phyloP scores from a whole-genome alignment of 1,284 basidiomycete genomes.

The Xanthoconium separans region DNA sequence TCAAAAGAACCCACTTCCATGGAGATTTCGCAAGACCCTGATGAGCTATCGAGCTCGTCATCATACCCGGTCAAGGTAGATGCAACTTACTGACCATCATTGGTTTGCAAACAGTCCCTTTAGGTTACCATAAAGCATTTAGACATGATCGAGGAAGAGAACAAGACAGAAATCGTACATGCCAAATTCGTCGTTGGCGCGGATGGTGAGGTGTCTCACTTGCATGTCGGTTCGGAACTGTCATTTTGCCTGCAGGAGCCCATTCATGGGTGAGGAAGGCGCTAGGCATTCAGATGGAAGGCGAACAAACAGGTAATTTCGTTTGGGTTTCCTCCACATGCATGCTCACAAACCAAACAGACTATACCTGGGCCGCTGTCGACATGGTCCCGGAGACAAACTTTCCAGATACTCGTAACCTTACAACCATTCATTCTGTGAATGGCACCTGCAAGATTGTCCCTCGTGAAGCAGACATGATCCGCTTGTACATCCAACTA shows the following conservation, averaged over 20 bases:
- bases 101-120: neutral
- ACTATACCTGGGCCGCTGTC: conserved; percentile 79
- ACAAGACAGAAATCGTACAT: conserved; percentile 15
- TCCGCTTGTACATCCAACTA: conserved; percentile 77
- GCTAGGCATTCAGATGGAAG: conserved; percentile 4
- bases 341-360: conserved; percentile 24
- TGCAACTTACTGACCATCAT: no score
- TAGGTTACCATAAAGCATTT: conserved; percentile 44
- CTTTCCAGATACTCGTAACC: conserved; percentile 81
- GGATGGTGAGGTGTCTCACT: conserved; percentile 44
- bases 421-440: conserved; percentile 58
- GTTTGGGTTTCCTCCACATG: neutral
- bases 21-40: conserved; percentile 46
- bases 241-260: conserved; percentile 45
- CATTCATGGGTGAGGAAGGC: conserved; percentile 70
- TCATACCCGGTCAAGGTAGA: conserved; percentile 57
- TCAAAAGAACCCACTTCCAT: conserved; percentile 56
- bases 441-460: conserved; percentile 66
- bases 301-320: conserved; percentile 7
- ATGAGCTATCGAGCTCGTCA: conserved; percentile 41
- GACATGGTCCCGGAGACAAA: conserved; percentile 70
- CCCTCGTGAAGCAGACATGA: conserved; percentile 69
- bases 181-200: conserved; percentile 65
- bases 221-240: neutral
- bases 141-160: conserved; percentile 29